Evolutionary conservation across 192 early-diverging fungal species (phyloP), one percentile per base, ranked within the genome.

Genomic region (Powellomyces hirtus): DNA sequence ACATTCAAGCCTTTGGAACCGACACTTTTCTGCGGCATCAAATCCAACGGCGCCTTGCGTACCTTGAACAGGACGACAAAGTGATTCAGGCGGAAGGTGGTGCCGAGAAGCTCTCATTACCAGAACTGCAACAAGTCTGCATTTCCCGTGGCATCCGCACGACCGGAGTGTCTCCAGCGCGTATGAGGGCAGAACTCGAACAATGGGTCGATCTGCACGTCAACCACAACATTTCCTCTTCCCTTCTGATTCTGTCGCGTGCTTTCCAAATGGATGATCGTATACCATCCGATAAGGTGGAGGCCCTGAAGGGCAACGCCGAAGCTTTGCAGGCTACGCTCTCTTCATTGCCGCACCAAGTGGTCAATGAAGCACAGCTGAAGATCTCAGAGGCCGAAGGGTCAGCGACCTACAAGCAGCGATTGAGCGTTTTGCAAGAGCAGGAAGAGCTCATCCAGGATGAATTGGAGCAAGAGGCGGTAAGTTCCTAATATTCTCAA

Each of bases 391-490:
- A 97, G 58, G 83, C 86, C 53, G 91, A 90, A 33, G 96, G 96
- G 52, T 87, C 84, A 27, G 91, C 92, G n/a, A 95, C 96, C 3
- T 84, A 89, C 56, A 92, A 94, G 80, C 92, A 97, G 75, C 92
- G 94, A 79, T 84, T 97, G 45, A 91, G 95, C 59, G 92, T 97
- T 34, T 73, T 98, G 53, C 89, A 95, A 62, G 89, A 98, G 75
- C 96, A 98, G 77, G 92, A 98, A 76, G 95, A 98, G 71, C 81
- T 98, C 61, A 97, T 98, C 68, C 91, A 90, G 66, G 94, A 97
- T 64, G 96, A 98, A 77, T 83, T 88, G 42, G 93, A 89, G 58
- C 93, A 98, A 78, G 92, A 94, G 35, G 68, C 74, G 34, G 78
- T 81, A 66, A 29, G 64, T 50, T 16, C 6, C 14, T 34, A 20